Base-by-base conservation (phyloP, 1,139 yeast species). In the Meyerozyma guilliermondii region DNA sequence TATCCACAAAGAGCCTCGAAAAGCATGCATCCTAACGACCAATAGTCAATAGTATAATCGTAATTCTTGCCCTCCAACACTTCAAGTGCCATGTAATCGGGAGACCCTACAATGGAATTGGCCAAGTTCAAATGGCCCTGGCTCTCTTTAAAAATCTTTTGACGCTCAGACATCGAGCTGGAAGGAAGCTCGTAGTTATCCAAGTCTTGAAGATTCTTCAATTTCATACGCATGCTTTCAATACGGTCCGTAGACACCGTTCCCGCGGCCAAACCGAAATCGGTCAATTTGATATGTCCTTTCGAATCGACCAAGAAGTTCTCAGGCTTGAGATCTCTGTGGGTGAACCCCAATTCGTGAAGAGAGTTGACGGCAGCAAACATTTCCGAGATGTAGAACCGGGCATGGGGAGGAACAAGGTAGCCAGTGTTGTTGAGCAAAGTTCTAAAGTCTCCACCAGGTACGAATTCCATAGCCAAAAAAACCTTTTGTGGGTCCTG, bases 11-110 rank as follows among this genome's bases (percentile, higher is more conserved):
- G 76, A 48, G 96, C 87, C 63, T 91, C 98, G 59, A 86, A 91
- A 22, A 91, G 70, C 80, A 87, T 87, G 63, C 98, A 94, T 2
- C 98, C 99, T 43, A 94, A 74, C 0, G 98, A 91, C 99, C 99
- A 94, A 63, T 94, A 94, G 68, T 94, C 99, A 48, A 94, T 95
- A 16, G 98, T 91, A 60, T 84, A 91, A 60, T 94, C 96, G 62
- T 94, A 94, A 47, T 84, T 83, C 55, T 85, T 85, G 8, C 98
- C 98, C 62, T 88, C 95, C 48, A 94, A 78, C 6, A 94, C 98
- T 62, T 94, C 99, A 43, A 94, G 74, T 1, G 99, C 98, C 99
- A 94, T 94, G 62, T 94, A 94, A 62, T 94, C 99, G 1, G 99
- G 99, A 6, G 96, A 87, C 0, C 99, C 99, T 10, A 94, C 99